A percentile compares a stretch with the other conserved stretches of the same genome.
These are phyloP conservation scores for Phaffomyces thermotolerans DNA, from an alignment of 805 yeast species.

Conservation along the genomic window DNA sequence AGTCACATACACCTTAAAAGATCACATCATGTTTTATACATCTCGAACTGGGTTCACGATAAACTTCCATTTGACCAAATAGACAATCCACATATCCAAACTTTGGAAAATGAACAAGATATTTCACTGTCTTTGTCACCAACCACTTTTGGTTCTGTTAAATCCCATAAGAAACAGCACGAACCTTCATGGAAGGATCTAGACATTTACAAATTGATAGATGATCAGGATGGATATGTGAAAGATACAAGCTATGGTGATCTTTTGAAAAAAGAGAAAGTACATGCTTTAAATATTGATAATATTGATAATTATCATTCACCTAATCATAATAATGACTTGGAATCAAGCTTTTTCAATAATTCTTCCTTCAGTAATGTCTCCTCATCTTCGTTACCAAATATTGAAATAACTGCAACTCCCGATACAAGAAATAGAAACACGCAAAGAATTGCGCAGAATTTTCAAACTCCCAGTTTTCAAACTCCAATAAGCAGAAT, in stretches of 20 bases:
- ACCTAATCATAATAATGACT: neutral
- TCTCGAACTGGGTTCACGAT: conserved; percentile 26
- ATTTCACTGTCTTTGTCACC: conserved; percentile 7
- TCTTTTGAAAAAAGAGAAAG: conserved; percentile 13
- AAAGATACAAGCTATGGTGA: conserved; percentile 7
- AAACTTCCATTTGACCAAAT: conserved; percentile 23
- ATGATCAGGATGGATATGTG: conserved; percentile 14
- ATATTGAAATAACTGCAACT: conserved; percentile 18
- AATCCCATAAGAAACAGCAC: conserved; percentile 11
- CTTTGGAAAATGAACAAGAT: conserved; percentile 13
- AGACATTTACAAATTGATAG: conserved; percentile 19
- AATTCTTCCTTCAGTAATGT: conserved; percentile 5
- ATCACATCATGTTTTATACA: conserved; percentile 27
- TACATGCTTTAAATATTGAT: conserved; percentile 4
- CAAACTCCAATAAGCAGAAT: conserved; percentile 22
- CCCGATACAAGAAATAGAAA: conserved; percentile 16
- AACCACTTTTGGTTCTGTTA: conserved; percentile 21
- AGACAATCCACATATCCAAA: conserved; percentile 12
- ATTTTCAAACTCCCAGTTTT: conserved; percentile 14
- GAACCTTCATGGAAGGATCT: conserved; percentile 24
- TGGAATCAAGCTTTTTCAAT: conserved; percentile 1
- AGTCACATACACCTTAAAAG: conserved; percentile 17
- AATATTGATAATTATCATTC: neutral
- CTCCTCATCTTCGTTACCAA: conserved; percentile 3
- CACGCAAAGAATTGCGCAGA: conserved; percentile 11